These are phyloP conservation scores for Austroboletus eburneus DNA, from an alignment of 768 basidiomycete species.

Conservation along the genomic window DNA sequence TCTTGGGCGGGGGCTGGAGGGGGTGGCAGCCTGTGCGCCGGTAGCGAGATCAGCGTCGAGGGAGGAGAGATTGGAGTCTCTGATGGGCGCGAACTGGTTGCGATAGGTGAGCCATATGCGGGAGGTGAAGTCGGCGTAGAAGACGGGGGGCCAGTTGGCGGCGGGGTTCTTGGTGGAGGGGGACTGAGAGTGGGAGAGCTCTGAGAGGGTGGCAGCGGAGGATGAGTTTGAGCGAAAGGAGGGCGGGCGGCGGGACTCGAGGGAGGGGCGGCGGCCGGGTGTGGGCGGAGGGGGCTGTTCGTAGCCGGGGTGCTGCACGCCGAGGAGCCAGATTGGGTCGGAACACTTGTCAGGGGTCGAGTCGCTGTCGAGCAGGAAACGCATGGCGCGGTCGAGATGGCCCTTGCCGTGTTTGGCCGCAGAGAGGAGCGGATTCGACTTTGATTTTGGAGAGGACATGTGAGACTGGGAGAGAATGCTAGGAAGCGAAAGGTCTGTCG, in stretches of 20 bases:
- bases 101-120: conserved; percentile 92
- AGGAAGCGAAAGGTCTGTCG: conserved; percentile 68
- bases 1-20: conserved; percentile 42
- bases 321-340: conserved; percentile 88
- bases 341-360: conserved; percentile 76
- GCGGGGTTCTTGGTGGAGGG: conserved; percentile 30
- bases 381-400: conserved; percentile 77
- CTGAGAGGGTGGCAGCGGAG: conserved; percentile 33
- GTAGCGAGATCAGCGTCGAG: conserved; percentile 36
- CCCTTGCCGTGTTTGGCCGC: conserved; percentile 73
- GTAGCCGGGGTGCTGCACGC: conserved; percentile 75
- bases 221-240: conserved; percentile 45
- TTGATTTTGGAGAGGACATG: conserved; percentile 40
- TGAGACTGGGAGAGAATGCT: conserved; percentile 49
- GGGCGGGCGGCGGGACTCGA: conserved; percentile 38
- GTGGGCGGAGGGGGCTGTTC: conserved; percentile 38
- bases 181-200: conserved; percentile 36
- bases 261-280: conserved; percentile 36
- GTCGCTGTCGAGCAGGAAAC: conserved; percentile 90
- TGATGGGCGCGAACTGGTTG: conserved; percentile 78
- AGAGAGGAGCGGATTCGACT: conserved; percentile 51
- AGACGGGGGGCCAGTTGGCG: conserved; percentile 69
- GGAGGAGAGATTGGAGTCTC: conserved; percentile 49
- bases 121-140: conserved; percentile 87
- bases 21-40: conserved; percentile 31